Evolutionary conservation across 179 eudicot genomes (phyloP).

Genomic region (Silene noctiflora): DNA sequence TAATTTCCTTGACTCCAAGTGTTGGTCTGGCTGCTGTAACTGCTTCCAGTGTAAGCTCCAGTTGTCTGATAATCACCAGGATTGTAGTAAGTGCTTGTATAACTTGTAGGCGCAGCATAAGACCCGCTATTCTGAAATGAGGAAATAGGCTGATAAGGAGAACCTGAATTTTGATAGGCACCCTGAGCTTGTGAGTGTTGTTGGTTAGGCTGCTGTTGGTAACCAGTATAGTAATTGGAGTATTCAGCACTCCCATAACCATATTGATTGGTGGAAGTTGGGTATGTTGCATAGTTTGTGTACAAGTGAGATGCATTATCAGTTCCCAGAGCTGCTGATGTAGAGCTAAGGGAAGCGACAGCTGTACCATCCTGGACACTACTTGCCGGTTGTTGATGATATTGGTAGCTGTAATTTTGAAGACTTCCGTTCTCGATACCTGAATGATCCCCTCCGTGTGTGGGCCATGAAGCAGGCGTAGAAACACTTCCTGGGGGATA

Average conservation of each 20-base stretch:
- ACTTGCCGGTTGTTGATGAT: slow-evolving; percentile 42
- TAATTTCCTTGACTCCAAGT: slow-evolving; percentile 76
- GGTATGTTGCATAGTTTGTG: slow-evolving; percentile 52
- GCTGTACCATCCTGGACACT: slow-evolving; percentile 50
- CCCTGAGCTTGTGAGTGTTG: slow-evolving; percentile 71
- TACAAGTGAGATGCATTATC: slow-evolving; percentile 61
- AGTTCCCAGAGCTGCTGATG: slow-evolving; percentile 51
- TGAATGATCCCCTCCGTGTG: slow-evolving; percentile 35
- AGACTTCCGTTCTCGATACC: slow-evolving; percentile 43
- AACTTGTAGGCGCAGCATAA: slow-evolving; percentile 94
- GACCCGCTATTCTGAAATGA: slow-evolving; percentile 99
- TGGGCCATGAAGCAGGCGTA: slow-evolving; percentile 46
- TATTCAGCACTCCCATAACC: slow-evolving; percentile 63
- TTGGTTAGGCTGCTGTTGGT: slow-evolving; percentile 76
- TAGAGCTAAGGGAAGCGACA: slow-evolving; percentile 43
- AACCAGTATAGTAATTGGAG: slow-evolving; percentile 72
- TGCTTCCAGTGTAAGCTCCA: slow-evolving; percentile 73
- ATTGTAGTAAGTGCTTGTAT: slow-evolving; percentile 99
- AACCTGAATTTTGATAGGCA: slow-evolving; percentile 98
- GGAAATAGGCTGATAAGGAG: slow-evolving; percentile 99
- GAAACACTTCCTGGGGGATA: slow-evolving; percentile 41
- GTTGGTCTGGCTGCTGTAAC: slow-evolving; percentile 67
- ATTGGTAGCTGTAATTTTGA: slow-evolving; percentile 48
- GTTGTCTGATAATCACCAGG: slow-evolving; percentile 99
- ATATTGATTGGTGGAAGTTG: slow-evolving; percentile 54